phyloP scores from a whole-genome alignment of 768 basidiomycete genomes.

The Naematelia aurantialba region DNA sequence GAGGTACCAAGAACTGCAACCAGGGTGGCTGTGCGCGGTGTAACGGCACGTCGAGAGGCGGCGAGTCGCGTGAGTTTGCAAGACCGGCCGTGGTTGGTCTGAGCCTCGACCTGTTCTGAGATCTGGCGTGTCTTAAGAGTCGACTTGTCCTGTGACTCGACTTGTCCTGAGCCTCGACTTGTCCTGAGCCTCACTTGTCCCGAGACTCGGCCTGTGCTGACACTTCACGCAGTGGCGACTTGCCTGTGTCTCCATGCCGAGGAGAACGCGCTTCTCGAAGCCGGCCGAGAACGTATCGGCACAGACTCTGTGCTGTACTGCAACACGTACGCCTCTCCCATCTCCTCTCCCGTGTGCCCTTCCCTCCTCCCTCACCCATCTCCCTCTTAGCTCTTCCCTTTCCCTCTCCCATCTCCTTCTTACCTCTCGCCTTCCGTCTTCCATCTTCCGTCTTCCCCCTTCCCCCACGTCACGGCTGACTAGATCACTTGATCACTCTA shows the following conservation, averaged over 20 bases:
- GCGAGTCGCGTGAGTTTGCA: conserved; percentile 51
- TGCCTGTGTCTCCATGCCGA: conserved; percentile 96
- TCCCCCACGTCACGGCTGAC: background rate
- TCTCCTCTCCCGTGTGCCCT: background rate
- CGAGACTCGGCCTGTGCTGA: too few species aligned
- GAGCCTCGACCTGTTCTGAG: too few species aligned
- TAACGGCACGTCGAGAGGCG: conserved; percentile 55
- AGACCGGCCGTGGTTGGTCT: too few species aligned
- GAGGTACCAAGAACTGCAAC: conserved; percentile 82
- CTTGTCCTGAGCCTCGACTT: too few species aligned
- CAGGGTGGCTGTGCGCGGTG: conserved; percentile 86
- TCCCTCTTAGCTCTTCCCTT: background rate
- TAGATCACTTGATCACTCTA: background rate
- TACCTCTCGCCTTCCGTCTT: background rate
- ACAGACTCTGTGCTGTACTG: conserved; percentile 79
- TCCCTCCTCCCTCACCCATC: conserved; percentile 2
- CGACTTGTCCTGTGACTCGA: too few species aligned
- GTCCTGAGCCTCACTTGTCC: too few species aligned
- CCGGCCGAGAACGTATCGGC: conserved; percentile 79
- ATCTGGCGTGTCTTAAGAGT: too few species aligned
- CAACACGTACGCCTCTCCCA: conserved; percentile 73
- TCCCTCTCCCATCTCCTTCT: background rate
- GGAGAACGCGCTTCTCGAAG: conserved; percentile 93
- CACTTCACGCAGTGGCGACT: conserved; percentile 56
- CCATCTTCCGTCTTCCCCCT: background rate